Conservation (phyloP, 2,329 filamentous ascomycete species). For the Aciculosporium take region DNA sequence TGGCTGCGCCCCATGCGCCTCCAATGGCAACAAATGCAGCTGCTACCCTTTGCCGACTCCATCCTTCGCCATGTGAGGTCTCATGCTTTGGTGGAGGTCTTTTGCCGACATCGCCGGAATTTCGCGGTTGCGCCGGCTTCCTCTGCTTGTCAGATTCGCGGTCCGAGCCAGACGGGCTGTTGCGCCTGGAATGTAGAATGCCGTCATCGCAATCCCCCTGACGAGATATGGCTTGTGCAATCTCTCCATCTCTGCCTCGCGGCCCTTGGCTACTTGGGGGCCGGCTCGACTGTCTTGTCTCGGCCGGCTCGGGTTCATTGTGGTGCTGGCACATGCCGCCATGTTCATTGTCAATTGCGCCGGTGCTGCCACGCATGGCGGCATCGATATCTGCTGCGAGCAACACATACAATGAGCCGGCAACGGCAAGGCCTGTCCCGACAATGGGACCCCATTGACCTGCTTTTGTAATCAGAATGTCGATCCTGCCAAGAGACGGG, state of each 20-base stretch:
- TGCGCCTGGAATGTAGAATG: background rate
- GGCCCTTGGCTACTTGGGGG: background rate
- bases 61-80: constrained; percentile 2
- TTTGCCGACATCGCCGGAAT: background rate
- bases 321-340: constrained; percentile 10
- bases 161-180: background rate
- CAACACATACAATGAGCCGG: constrained; percentile 44
- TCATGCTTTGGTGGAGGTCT: background rate
- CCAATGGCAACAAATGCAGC: constrained; percentile 26
- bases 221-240: background rate
- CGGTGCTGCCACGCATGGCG: constrained; percentile 5
- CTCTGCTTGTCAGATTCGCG: background rate
- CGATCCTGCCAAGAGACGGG: too few relatives aligned
- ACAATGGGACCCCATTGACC: constrained; percentile 48
- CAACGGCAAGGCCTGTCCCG: constrained; percentile 40
- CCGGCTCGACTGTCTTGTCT: background rate
- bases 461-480: constrained; percentile 9
- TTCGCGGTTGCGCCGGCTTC: background rate
- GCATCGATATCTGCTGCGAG: constrained; percentile 21
- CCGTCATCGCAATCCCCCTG: background rate
- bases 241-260: background rate
- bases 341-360: background rate
- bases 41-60: constrained; percentile 28
- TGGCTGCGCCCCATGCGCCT: constrained; percentile 32
- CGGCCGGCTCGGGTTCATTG: background rate